Evolutionary conservation across 2,329 filamentous ascomycete genomes (phyloP).

Genomic region (Alternaria ethzedia): DNA sequence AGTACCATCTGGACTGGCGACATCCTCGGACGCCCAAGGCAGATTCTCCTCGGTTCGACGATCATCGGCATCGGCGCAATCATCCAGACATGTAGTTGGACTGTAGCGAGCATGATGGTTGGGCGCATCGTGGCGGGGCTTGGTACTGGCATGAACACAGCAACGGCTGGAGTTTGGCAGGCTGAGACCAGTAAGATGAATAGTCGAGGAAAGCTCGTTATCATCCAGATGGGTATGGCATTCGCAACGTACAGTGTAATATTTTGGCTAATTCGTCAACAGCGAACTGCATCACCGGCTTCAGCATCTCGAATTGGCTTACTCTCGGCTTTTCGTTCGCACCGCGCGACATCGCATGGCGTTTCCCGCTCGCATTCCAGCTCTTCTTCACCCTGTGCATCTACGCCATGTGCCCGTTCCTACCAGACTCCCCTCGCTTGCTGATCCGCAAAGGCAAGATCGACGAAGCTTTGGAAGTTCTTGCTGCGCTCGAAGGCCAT

Average conservation of each 20-base stretch:
- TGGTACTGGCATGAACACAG: conserved; percentile 58
- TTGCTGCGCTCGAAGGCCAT: conserved; percentile 48
- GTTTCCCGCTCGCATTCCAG: conserved; percentile 62
- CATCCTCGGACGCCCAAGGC: conserved; percentile 62
- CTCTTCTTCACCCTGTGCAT: conserved; percentile 65
- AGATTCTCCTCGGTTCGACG: conserved; percentile 63
- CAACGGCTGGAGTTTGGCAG: conserved; percentile 57
- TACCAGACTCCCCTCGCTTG: conserved; percentile 53
- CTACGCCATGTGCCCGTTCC: conserved; percentile 56
- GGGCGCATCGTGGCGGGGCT: conserved; percentile 53
- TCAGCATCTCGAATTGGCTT: conserved; percentile 53
- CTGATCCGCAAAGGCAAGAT: conserved; percentile 60
- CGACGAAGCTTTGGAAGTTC: conserved; percentile 49
- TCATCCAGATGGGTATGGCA: conserved; percentile 51
- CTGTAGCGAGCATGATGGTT: conserved; percentile 49
- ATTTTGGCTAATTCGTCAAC: not conserved
- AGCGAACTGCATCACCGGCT: conserved; percentile 53
- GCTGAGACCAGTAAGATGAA: conserved; percentile 56
- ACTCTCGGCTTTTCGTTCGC: conserved; percentile 53
- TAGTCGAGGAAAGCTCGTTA: conserved; percentile 54
- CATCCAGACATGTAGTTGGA: conserved; percentile 46
- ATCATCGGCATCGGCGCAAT: conserved; percentile 49
- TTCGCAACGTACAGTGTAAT: too few relatives aligned
- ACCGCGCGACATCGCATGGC: conserved; percentile 43
- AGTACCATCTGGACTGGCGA: conserved; percentile 60